Base-by-base conservation (phyloP, 345 rosid genomes). In the Brassica incana region DNA sequence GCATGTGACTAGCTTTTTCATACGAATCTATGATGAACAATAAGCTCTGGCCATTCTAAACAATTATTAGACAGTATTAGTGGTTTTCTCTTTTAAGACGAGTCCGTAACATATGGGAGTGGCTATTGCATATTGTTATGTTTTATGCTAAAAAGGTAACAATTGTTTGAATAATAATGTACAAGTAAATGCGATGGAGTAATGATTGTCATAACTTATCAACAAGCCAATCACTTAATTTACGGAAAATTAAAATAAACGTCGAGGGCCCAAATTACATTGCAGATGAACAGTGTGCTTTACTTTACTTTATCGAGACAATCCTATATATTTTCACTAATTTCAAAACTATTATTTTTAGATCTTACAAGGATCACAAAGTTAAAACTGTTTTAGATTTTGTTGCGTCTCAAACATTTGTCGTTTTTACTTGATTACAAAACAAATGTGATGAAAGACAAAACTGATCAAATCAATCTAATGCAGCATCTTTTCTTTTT, bases 1-100 rank as follows among this genome's bases (percentile, higher is more conserved):
- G 76, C 83, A 75, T 75, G 83, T 80, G 83, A 80, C 48, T 59
- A 69, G 27, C 72, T 58, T 80, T 80, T 80, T 52, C 40, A 69
- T 74, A 64, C 67, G 79, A 74, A 74, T 54, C 61, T 54, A 79
- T 67, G 32, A 67, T 79, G 58, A 67, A 73, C 20, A n/a, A 68
- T 33, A 54, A 74, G 23, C 83, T 54, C 79, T 80, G 79, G 71
- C 79, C 79, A 74, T 10, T 50, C 69, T 62, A 60, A 54, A 54
- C 61, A 67, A 67, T 67, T 60, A 73, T 61, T 79, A 61, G 3
- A 43, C 61, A 54, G 2, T 52, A 65, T 5, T 58, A 29, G 43
- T 67, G 62, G 36, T 11, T 74, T 73, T 60, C 69, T 25, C 64
- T 32, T 73, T 79, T 50, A 15, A 50, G 67, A 62, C 25, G 71